These are phyloP conservation scores for Peniophora sp. DNA, from an alignment of 1,284 basidiomycete genomes.

Conservation along the genomic window DNA sequence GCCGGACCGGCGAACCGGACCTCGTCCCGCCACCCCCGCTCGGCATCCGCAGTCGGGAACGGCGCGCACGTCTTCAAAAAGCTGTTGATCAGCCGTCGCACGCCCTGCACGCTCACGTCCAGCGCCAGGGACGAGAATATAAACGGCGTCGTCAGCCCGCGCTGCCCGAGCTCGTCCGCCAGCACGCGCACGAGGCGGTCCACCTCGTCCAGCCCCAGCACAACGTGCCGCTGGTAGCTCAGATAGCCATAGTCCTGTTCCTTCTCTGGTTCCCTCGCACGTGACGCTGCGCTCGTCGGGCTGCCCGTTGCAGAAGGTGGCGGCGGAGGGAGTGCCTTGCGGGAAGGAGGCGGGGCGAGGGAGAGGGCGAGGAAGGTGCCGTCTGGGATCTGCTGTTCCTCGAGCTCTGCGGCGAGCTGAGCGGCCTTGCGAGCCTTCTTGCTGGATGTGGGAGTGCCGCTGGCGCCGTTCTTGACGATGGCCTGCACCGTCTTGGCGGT, in stretches of 20 bases:
- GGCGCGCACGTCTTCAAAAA: slow-evolving; percentile 56
- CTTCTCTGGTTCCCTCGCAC: slow-evolving; percentile 2
- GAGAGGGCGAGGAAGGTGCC: slow-evolving; percentile 56
- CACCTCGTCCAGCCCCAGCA: slow-evolving; percentile 71
- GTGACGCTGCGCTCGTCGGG: slow-evolving; percentile 13
- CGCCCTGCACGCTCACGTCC: slow-evolving; percentile 66
- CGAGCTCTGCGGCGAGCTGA: slow-evolving; percentile 15
- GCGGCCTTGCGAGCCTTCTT: slow-evolving; percentile 10
- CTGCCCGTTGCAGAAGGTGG: slow-evolving; percentile 19
- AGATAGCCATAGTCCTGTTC: slow-evolving; percentile 65
- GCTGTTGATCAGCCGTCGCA: slow-evolving; percentile 66
- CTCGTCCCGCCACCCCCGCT: slow-evolving; percentile 67
- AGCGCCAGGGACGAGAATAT: slow-evolving; percentile 84
- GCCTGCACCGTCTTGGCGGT: slow-evolving; percentile 18
- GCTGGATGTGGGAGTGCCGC: slow-evolving; percentile 26
- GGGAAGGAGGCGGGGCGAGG: slow-evolving; percentile 36
- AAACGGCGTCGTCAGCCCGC: slow-evolving; percentile 81
- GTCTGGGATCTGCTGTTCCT: slow-evolving; percentile 42
- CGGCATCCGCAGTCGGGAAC: slow-evolving; percentile 36
- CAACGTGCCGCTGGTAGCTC: slow-evolving; percentile 61
- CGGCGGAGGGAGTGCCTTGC: background rate
- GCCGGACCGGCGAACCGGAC: slow-evolving; percentile 75
- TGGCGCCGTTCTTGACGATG: slow-evolving; percentile 36
- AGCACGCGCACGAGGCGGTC: slow-evolving; percentile 64
- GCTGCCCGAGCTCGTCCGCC: slow-evolving; percentile 60